phyloP scores from a whole-genome alignment of 2,329 filamentous ascomycete species.

The Lanzia echinophila region DNA sequence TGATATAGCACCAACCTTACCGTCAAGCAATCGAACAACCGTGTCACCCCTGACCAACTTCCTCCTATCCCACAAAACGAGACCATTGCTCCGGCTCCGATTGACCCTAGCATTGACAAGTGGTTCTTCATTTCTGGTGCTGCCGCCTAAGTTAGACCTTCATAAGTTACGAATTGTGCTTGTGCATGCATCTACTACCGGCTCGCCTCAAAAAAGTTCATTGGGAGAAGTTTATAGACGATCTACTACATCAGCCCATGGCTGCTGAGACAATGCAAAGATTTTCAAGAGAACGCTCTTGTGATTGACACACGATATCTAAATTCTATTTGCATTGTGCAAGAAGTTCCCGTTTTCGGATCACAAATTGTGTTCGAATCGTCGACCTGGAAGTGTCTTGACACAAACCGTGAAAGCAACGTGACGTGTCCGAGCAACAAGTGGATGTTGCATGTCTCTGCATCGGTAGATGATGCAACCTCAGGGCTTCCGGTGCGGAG shows the following conservation, averaged over 20 bases:
- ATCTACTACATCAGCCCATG: conserved; percentile 1
- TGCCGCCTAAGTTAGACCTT: conserved; percentile 55
- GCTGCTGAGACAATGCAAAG: conserved; percentile 4
- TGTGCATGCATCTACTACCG: conserved; percentile 10
- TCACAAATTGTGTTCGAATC: too few relatives aligned
- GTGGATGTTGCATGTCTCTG: not conserved
- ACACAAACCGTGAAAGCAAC: too few relatives aligned
- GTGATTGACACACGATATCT: not conserved
- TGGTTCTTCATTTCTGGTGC: conserved; percentile 99
- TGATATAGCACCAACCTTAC: conserved; percentile 69
- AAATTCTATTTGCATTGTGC: not conserved
- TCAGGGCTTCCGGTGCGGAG: not conserved
- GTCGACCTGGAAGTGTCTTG: too few relatives aligned
- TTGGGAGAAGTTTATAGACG: conserved; percentile 11
- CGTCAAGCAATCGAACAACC: conserved; percentile 66
- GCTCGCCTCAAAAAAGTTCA: conserved; percentile 12
- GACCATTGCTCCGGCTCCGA: conserved; percentile 77
- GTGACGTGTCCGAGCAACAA: too few relatives aligned
- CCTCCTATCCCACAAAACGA: conserved; percentile 72
- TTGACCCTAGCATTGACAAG: conserved; percentile 97
- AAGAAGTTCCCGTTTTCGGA: not conserved
- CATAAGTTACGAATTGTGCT: conserved; percentile 2
- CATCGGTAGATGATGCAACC: not conserved
- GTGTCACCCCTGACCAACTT: conserved; percentile 62
- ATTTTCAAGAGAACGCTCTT: not conserved